A percentile compares a stretch with the other conserved stretches of the same genome.
phyloP scores from a whole-genome alignment of 176 grass and related monocot genomes.

The Coix lacrymajobi region DNA sequence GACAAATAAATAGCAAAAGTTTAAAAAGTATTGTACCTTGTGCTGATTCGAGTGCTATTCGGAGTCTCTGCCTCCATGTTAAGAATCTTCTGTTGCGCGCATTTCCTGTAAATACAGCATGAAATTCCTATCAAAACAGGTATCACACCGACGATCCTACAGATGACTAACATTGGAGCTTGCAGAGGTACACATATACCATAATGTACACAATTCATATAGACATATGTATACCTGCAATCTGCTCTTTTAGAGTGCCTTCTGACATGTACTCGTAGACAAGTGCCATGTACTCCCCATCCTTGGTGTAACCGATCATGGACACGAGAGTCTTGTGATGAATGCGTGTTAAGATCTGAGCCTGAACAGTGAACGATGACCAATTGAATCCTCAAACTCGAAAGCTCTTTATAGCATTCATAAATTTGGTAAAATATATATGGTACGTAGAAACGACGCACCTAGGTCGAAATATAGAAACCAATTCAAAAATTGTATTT shows the following conservation, averaged over 20 bases:
- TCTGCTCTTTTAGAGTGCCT: slow-evolving; percentile 42
- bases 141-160: too few relatives aligned
- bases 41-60: slow-evolving; percentile 41
- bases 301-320: slow-evolving; percentile 58
- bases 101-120: slow-evolving; percentile 16
- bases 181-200: too few relatives aligned
- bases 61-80: slow-evolving; percentile 41
- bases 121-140: neutral
- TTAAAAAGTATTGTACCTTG: slow-evolving; percentile 13
- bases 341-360: slow-evolving; percentile 45
- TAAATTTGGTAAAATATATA: too few relatives aligned
- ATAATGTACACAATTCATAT: neutral
- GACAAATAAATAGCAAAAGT: too few relatives aligned
- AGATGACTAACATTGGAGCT: too few relatives aligned
- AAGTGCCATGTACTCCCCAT: slow-evolving; percentile 37
- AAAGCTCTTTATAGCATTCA: too few relatives aligned
- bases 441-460: too few relatives aligned
- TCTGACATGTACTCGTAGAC: too few relatives aligned
- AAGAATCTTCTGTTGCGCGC: neutral
- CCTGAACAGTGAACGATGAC: too few relatives aligned
- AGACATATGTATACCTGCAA: neutral
- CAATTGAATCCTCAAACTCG: too few relatives aligned
- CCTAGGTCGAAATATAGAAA: too few relatives aligned
- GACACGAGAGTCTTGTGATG: slow-evolving; percentile 63
- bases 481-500: too few relatives aligned